Evolutionary conservation across 257 asterid genomes (phyloP).

Genomic region (Solanum chiquidenum): DNA sequence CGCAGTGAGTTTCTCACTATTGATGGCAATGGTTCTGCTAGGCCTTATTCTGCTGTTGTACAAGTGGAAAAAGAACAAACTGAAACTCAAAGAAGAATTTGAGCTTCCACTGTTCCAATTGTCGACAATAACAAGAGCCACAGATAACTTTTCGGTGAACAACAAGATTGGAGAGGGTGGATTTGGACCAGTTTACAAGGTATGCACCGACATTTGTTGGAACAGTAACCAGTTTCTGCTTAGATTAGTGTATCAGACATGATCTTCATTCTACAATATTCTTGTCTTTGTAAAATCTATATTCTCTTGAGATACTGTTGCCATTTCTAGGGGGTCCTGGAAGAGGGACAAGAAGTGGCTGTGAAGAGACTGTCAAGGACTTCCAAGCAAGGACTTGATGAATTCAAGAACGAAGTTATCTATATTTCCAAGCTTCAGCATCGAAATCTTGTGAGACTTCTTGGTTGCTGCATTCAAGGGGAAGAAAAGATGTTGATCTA

Average conservation of each 20-base stretch:
- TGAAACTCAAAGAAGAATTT: not conserved
- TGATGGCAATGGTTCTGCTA: not conserved
- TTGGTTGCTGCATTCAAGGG: slow-evolving; percentile 4
- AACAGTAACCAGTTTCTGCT: not conserved
- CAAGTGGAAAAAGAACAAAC: not conserved
- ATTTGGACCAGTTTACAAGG: slow-evolving; percentile 25
- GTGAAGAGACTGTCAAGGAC: slow-evolving; percentile 26
- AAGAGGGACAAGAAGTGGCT: slow-evolving; percentile 20
- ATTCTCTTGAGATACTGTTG: not conserved
- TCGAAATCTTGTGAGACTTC: slow-evolving; percentile 3
- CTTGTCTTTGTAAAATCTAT: not conserved
- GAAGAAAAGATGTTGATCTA: slow-evolving; percentile 2
- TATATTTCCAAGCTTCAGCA: slow-evolving; percentile 21
- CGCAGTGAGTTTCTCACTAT: not conserved
- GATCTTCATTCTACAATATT: not conserved
- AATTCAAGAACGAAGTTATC: slow-evolving; percentile 29
- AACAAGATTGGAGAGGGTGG: slow-evolving; percentile 20
- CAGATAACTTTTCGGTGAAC: slow-evolving; percentile 1
- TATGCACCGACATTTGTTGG: not conserved
- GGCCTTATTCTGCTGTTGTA: not conserved
- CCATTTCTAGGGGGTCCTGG: slow-evolving; percentile 5
- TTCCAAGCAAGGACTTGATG: slow-evolving; percentile 22
- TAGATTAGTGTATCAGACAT: not conserved
- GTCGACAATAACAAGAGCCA: slow-evolving; percentile 14
- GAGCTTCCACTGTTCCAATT: slow-evolving; percentile 18